Conservation (phyloP, 257 asterid genomes). For the Scutellaria baicalensis region DNA sequence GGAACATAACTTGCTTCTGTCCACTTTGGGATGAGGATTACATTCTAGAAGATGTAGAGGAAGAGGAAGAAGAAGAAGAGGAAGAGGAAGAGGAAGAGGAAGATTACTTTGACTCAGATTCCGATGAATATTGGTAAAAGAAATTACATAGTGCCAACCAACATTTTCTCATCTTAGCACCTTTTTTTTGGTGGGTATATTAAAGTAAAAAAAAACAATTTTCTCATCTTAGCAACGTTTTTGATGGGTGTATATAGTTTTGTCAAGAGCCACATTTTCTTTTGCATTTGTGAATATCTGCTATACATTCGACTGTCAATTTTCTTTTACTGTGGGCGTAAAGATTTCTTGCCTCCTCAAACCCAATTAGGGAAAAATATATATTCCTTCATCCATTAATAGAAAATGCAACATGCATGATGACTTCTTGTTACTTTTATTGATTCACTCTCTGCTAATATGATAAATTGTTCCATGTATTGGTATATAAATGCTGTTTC, state of each 20-base stretch:
- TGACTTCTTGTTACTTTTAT: not conserved
- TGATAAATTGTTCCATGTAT: not conserved
- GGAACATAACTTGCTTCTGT: constrained; percentile 55
- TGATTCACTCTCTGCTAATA: not conserved
- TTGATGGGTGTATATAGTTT: not conserved
- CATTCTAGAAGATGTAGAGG: constrained; percentile 28
- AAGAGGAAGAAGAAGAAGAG: constrained; percentile 6
- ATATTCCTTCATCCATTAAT: not conserved
- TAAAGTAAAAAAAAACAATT: too few relatives aligned
- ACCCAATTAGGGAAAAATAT: not conserved
- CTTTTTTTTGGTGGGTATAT: not conserved
- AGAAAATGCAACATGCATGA: not conserved
- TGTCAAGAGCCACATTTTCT: not conserved
- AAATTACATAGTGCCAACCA: not conserved
- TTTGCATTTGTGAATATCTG: constrained; percentile 1
- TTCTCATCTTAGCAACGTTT: not conserved
- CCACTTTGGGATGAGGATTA: constrained; percentile 60
- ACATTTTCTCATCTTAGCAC: not conserved
- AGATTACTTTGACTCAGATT: constrained; percentile 8
- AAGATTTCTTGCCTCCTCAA: not conserved
- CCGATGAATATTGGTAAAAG: not conserved
- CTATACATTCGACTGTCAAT: not conserved
- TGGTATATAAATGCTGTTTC: too few relatives aligned
- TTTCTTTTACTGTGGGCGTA: not conserved
- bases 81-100: constrained; percentile 9